A percentile compares a stretch with the other conserved stretches of the same genome.
Evolutionary conservation across 345 rosid genomes (phyloP).

Genomic region (Salix koriyanagi): DNA sequence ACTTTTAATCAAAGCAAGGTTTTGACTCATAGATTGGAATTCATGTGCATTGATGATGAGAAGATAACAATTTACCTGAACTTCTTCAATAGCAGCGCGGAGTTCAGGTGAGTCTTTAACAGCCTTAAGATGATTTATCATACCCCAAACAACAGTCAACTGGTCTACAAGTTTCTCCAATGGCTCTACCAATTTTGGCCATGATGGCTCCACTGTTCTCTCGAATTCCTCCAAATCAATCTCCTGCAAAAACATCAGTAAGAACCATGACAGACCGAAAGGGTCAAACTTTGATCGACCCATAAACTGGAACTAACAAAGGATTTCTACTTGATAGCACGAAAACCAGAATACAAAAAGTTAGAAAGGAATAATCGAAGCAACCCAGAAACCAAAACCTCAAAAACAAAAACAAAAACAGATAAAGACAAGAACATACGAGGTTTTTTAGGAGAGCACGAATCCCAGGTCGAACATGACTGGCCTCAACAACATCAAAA

Average conservation of each 20-base stretch:
- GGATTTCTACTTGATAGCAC: background rate
- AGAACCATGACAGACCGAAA: constrained; percentile 6
- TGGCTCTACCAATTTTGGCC: constrained; percentile 93
- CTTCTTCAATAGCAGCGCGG: constrained; percentile 89
- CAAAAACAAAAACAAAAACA: background rate
- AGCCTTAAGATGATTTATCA: constrained; percentile 73
- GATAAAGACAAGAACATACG: constrained; percentile 26
- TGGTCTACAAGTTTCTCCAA: constrained; percentile 73
- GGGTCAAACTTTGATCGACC: background rate
- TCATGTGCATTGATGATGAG: background rate
- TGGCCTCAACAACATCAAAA: constrained; percentile 58
- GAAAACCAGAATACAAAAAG: background rate
- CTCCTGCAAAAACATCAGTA: constrained; percentile 39
- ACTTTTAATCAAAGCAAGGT: too few relatives aligned
- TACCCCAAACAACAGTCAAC: constrained; percentile 73
- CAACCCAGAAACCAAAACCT: background rate
- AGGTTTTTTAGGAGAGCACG: constrained; percentile 62
- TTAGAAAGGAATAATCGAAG: background rate
- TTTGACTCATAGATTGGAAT: too few relatives aligned
- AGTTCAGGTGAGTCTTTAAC: constrained; percentile 84
- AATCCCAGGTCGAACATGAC: constrained; percentile 73
- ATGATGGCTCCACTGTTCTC: constrained; percentile 62
- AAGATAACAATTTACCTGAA: constrained; percentile 48
- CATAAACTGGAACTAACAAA: background rate
- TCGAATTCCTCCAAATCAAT: constrained; percentile 68